A percentile compares a stretch with the other conserved stretches of the same genome.
Conservation (phyloP, 805 yeast genomes). For the Candida boidinii region DNA sequence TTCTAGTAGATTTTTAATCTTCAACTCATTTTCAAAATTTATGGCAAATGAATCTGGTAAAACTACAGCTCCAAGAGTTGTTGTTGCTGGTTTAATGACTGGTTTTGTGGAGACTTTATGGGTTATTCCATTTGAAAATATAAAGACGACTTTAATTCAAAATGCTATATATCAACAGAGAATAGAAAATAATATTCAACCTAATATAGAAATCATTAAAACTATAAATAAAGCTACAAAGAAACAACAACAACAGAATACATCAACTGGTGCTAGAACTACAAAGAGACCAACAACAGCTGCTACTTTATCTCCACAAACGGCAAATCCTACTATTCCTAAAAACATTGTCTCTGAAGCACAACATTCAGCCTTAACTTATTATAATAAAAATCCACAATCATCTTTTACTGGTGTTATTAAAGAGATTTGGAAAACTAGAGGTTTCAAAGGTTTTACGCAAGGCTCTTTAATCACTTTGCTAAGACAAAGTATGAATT, state of each 20-base stretch:
- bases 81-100: conserved; percentile 77
- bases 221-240: conserved; percentile 16
- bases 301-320: conserved; percentile 1
- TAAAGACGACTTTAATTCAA: conserved; percentile 75
- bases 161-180: conserved; percentile 36
- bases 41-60: conserved; percentile 52
- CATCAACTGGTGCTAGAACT: conserved; percentile 3
- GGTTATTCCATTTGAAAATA: conserved; percentile 86
- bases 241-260: conserved; percentile 6
- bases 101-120: conserved; percentile 76
- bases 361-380: conserved; percentile 13
- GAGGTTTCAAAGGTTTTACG: conserved; percentile 71
- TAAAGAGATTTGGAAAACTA: conserved; percentile 57
- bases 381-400: conserved; percentile 46
- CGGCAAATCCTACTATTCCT: neutral
- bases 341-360: conserved; percentile 1
- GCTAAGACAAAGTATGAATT: conserved; percentile 67
- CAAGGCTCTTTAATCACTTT: conserved; percentile 84
- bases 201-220: conserved; percentile 14
- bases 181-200: conserved; percentile 16
- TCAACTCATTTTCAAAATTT: conserved; percentile 65
- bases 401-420: conserved; percentile 42
- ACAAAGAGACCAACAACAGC: conserved; percentile 4
- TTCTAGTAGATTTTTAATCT: conserved; percentile 61
- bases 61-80: conserved; percentile 70